Percentiles rank a stretch among this genome's conserved stretches.
Conservation (phyloP, 2,329 filamentous ascomycete species). For the Cytospora paraplurivora region DNA sequence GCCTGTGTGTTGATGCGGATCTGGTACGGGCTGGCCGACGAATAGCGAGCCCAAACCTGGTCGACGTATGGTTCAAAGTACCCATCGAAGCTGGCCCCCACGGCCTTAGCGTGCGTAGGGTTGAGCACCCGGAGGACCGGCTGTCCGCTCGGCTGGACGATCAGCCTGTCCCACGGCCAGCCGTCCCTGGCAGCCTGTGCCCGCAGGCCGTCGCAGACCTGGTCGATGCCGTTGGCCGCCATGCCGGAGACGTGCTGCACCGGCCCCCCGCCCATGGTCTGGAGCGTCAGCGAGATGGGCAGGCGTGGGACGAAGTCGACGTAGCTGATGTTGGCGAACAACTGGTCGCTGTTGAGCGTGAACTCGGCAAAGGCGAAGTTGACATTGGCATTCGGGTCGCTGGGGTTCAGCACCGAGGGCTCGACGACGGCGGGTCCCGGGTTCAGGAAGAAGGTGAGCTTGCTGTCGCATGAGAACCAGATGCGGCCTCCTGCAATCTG, state of each 20-base stretch:
- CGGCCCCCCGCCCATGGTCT: constrained; percentile 43
- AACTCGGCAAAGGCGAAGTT: constrained; percentile 64
- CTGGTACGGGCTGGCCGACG: constrained; percentile 33
- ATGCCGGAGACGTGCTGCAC: constrained; percentile 61
- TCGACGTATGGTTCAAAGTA: constrained; percentile 49
- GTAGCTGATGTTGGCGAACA: constrained; percentile 67
- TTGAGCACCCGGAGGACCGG: constrained; percentile 45
- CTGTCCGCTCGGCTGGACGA: constrained; percentile 39
- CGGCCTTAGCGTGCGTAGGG: constrained; percentile 47
- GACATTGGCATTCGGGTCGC: constrained; percentile 55
- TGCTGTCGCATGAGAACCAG: constrained; percentile 60
- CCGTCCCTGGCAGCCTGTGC: constrained; percentile 59
- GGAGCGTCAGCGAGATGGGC: constrained; percentile 56
- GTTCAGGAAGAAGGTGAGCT: constrained; percentile 64
- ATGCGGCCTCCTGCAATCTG: constrained; percentile 65
- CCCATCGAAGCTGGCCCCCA: constrained; percentile 46
- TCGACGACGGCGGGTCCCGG: constrained; percentile 67
- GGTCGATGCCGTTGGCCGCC: constrained; percentile 56
- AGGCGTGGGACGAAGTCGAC: constrained; percentile 65
- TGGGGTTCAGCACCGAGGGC: constrained; percentile 65
- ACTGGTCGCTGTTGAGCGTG: constrained; percentile 57
- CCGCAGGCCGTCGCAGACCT: constrained; percentile 55
- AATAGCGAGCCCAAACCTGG: constrained; percentile 45
- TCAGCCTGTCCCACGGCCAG: constrained; percentile 62
- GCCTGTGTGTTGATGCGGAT: constrained; percentile 68